Evolutionary conservation across 2,329 filamentous ascomycete species (phyloP).

Genomic region (Apiospora aurea): DNA sequence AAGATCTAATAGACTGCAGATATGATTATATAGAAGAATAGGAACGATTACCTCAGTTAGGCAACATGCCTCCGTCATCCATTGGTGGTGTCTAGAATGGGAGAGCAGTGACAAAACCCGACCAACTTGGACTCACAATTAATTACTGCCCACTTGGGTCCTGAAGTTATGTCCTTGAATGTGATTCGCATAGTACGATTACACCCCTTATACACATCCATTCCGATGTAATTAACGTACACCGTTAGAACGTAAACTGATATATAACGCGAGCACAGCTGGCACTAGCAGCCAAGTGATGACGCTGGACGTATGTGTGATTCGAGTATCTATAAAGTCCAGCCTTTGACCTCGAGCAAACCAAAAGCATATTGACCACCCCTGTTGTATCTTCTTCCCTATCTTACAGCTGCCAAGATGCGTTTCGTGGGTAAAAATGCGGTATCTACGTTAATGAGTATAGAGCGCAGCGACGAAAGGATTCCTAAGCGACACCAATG

Average conservation of each 20-base stretch:
- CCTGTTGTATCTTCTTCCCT: neutral
- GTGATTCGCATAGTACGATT: neutral
- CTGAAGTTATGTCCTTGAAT: too few relatives aligned
- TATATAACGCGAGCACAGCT: neutral
- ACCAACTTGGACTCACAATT: neutral
- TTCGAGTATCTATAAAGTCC: neutral
- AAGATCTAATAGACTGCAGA: neutral
- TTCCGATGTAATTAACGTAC: neutral
- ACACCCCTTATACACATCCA: neutral
- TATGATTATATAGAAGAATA: neutral
- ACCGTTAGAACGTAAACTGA: neutral
- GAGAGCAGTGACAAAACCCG: neutral
- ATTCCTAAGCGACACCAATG: neutral
- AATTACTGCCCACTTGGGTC: neutral
- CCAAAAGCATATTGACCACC: neutral
- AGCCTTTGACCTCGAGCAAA: neutral
- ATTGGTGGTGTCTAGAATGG: neutral
- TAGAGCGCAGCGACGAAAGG: neutral
- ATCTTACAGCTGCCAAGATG: neutral
- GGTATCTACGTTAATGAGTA: conserved; percentile 3
- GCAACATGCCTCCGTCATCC: neutral
- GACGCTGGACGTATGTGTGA: neutral
- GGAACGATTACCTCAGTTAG: neutral
- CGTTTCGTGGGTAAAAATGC: conserved; percentile 8
- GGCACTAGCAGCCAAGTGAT: neutral